A percentile compares a stretch with the other conserved stretches of the same genome.
phyloP scores from a whole-genome alignment of 2,329 filamentous ascomycete genomes.

The Periconia sp. region DNA sequence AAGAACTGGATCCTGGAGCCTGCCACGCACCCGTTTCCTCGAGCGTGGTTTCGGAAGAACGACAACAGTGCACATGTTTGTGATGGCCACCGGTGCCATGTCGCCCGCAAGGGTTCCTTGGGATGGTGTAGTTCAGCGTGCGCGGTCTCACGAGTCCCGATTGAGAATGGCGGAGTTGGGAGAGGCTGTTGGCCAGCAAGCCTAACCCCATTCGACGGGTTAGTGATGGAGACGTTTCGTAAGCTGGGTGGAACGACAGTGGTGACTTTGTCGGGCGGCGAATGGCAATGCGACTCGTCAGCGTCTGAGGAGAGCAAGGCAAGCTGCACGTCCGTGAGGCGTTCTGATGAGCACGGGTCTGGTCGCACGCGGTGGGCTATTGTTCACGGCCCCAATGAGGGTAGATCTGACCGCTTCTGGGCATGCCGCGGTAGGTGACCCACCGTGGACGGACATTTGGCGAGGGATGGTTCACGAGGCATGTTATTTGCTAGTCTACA shows the following conservation, averaged over 20 bases:
- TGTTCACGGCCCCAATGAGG: too few species aligned
- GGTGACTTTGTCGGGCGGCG: background rate
- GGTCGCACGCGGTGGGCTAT: background rate
- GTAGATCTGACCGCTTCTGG: too few species aligned
- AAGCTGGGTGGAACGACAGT: slow-evolving; percentile 1
- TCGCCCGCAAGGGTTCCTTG: background rate
- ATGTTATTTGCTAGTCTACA: too few species aligned
- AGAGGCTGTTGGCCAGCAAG: slow-evolving; percentile 4
- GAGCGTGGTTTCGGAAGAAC: background rate
- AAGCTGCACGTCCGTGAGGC: slow-evolving; percentile 5
- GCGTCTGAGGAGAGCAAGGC: background rate
- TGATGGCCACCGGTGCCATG: background rate
- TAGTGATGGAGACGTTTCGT: slow-evolving; percentile 6
- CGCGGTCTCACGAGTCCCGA: background rate
- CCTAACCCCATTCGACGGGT: slow-evolving; percentile 5
- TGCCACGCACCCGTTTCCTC: background rate
- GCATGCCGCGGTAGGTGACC: too few species aligned
- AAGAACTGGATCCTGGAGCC: too few species aligned
- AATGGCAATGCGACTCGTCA: slow-evolving; percentile 1
- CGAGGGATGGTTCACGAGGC: too few species aligned
- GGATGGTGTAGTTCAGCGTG: background rate
- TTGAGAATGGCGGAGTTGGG: slow-evolving; percentile 2
- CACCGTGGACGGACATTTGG: too few species aligned
- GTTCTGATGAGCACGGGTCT: slow-evolving; percentile 7
- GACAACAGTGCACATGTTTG: background rate